Conservation (phyloP, 495 filamentous ascomycete species). For the Podospora pseudopauciseta region DNA sequence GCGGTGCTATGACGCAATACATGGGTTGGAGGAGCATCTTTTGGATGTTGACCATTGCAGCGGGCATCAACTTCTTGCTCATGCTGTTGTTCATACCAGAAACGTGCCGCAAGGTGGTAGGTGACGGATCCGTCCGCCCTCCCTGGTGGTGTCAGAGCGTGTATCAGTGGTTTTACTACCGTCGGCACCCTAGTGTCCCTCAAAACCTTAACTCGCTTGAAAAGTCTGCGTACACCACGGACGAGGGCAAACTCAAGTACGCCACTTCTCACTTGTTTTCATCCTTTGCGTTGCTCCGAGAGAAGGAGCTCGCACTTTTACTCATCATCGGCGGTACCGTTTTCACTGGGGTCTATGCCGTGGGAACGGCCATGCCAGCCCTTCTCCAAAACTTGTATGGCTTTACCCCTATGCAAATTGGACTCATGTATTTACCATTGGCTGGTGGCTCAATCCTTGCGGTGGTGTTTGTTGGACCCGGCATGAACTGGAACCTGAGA, state of each 20-base stretch:
- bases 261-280: background rate
- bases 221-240: background rate
- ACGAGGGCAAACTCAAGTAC: background rate
- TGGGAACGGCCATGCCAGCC: constrained; percentile 46
- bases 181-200: constrained; percentile 36
- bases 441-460: constrained; percentile 60
- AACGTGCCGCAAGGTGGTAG: constrained; percentile 55
- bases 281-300: constrained; percentile 48
- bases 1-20: constrained; percentile 50
- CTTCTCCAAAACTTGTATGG: constrained; percentile 52
- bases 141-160: background rate
- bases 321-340: constrained; percentile 55
- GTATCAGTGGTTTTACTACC: constrained; percentile 46
- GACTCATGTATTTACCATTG: constrained; percentile 52
- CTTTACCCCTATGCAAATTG: constrained; percentile 56
- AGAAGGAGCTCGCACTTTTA: constrained; percentile 58
- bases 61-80: constrained; percentile 32
- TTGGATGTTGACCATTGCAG: constrained; percentile 53
- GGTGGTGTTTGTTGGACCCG: constrained; percentile 51
- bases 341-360: constrained; percentile 57
- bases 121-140: constrained; percentile 42
- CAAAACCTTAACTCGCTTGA: background rate
- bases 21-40: constrained; percentile 54
- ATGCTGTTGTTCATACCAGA: constrained; percentile 45
- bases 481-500: constrained; percentile 53